Evolutionary conservation across 2,329 filamentous ascomycete species (phyloP).

Genomic region (Alternaria ethzedia): DNA sequence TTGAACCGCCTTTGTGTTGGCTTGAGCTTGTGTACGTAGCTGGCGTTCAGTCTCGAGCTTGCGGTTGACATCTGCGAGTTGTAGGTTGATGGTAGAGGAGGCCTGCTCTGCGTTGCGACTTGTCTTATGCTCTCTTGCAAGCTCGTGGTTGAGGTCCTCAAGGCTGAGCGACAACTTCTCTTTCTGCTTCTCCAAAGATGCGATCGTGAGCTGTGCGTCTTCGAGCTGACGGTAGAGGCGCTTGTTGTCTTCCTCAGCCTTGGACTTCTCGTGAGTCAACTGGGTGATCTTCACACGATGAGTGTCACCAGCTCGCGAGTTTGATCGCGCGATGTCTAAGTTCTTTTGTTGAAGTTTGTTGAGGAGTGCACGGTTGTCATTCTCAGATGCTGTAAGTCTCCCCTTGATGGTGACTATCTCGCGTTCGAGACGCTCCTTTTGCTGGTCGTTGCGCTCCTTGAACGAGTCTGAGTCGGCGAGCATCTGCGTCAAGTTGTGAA

Average conservation of each 20-base stretch:
- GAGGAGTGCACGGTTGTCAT: constrained; percentile 91
- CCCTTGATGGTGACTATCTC: constrained; percentile 92
- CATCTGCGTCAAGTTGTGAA: constrained; percentile 84
- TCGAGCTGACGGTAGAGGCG: constrained; percentile 83
- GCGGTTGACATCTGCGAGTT: constrained; percentile 87
- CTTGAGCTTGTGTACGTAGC: constrained; percentile 81
- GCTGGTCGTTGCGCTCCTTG: constrained; percentile 87
- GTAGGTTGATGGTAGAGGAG: constrained; percentile 77
- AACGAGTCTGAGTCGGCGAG: constrained; percentile 90
- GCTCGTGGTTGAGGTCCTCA: constrained; percentile 91
- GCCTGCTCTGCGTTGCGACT: constrained; percentile 90
- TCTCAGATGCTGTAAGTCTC: constrained; percentile 87
- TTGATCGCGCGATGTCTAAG: constrained; percentile 90
- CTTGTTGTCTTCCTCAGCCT: constrained; percentile 80
- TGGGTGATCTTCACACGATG: constrained; percentile 77
- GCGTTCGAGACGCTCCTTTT: constrained; percentile 89
- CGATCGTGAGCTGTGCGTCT: constrained; percentile 81
- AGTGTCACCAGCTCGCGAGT: constrained; percentile 82
- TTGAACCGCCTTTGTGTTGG: constrained; percentile 83
- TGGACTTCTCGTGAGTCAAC: constrained; percentile 82
- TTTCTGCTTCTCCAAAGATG: constrained; percentile 88
- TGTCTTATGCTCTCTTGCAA: constrained; percentile 86
- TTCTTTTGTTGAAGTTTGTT: constrained; percentile 99
- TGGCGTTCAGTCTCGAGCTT: constrained; percentile 91
- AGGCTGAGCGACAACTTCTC: constrained; percentile 88